phyloP scores from a whole-genome alignment of 768 basidiomycete species.

The Suillus decipiens region DNA sequence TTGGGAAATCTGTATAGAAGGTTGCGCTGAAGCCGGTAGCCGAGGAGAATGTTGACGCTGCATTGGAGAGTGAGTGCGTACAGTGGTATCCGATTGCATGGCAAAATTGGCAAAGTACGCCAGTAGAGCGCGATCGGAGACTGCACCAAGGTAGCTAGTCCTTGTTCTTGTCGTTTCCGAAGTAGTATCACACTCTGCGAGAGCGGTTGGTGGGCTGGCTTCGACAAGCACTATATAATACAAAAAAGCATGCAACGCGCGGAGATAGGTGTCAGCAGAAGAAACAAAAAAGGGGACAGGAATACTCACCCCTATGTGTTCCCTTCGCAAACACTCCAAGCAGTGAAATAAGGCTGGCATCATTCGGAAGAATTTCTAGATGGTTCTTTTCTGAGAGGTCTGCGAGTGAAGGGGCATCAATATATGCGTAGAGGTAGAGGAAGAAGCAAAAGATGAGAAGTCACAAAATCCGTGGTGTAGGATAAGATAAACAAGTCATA shows the following conservation, averaged over 20 bases:
- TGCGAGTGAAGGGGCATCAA: slow-evolving; percentile 29
- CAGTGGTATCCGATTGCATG: slow-evolving; percentile 22
- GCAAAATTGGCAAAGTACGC: slow-evolving; percentile 66
- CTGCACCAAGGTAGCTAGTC: slow-evolving; percentile 61
- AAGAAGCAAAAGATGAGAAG: not conserved
- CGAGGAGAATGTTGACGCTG: not conserved
- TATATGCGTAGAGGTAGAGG: not conserved
- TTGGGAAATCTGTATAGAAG: slow-evolving; percentile 6
- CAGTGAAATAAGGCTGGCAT: slow-evolving; percentile 63
- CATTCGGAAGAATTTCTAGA: slow-evolving; percentile 59
- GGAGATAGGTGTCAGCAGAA: not conserved
- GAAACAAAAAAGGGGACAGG: not conserved
- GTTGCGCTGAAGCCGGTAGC: slow-evolving; percentile 7
- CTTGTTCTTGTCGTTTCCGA: not conserved
- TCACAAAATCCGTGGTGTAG: not conserved
- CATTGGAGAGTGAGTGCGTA: not conserved
- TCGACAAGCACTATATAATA: slow-evolving; percentile 52
- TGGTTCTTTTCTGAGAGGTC: slow-evolving; percentile 88
- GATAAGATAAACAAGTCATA: not conserved
- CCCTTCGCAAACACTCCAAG: slow-evolving; percentile 70
- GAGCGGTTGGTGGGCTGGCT: slow-evolving; percentile 40
- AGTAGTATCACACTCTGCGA: not conserved
- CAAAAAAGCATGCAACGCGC: not conserved
- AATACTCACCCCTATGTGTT: slow-evolving; percentile 61
- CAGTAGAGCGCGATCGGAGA: slow-evolving; percentile 74